Percentiles rank a stretch among this genome's conserved stretches.
Evolutionary conservation across 2,329 filamentous ascomycete species (phyloP).

Genomic region (Fusarium sp.): DNA sequence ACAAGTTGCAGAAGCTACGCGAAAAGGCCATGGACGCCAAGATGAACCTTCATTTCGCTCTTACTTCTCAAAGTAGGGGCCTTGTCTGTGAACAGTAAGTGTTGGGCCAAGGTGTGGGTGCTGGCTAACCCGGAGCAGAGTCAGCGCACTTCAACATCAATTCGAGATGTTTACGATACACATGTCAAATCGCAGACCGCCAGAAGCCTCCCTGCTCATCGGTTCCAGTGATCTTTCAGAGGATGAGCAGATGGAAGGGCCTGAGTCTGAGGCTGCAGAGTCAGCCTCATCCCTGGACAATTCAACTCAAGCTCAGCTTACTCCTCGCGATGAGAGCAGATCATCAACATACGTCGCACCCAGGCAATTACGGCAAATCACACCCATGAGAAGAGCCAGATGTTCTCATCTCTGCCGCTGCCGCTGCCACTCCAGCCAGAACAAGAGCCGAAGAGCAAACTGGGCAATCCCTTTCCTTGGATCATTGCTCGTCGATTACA

Average conservation of each 20-base stretch:
- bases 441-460: background rate
- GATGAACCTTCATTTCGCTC: background rate
- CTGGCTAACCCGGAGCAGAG: background rate
- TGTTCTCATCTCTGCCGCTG: background rate
- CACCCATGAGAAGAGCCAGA: background rate
- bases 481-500: background rate
- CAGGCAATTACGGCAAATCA: background rate
- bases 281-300: background rate
- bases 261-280: background rate
- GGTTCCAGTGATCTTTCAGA: background rate
- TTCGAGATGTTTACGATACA: background rate
- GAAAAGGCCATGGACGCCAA: constrained; percentile 1
- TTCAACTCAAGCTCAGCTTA: background rate
- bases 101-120: background rate
- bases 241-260: background rate
- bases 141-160: background rate
- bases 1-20: constrained; percentile 1
- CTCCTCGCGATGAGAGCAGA: background rate
- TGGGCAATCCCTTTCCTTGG: background rate
- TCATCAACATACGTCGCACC: background rate
- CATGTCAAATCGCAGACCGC: background rate
- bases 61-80: background rate
- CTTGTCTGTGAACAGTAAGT: background rate
- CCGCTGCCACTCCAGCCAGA: background rate
- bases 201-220: too few species aligned